Evolutionary conservation across 2,329 filamentous ascomycete species (phyloP), one percentile per base, ranked within the genome.

Genomic region (Pseudocercospora crystallina): DNA sequence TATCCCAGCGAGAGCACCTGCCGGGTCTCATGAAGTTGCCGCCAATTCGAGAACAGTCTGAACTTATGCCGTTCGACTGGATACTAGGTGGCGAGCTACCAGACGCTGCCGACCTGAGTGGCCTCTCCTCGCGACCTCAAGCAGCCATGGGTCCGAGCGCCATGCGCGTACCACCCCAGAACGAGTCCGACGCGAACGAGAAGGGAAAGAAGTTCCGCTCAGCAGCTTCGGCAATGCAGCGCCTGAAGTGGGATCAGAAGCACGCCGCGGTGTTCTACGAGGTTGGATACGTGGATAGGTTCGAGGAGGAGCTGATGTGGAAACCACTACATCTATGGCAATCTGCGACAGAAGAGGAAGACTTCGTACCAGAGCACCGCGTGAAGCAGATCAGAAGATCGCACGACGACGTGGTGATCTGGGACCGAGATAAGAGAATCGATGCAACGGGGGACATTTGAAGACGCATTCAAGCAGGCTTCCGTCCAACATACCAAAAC

Each of bases 311-410:
- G 0, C 68, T 74, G 14, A 69, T 74, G 49, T 79, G 80, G 64
- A 72, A 73, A 9, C 59, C 66, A 8, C 63, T 80, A 2, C 69
- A 72, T 39, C 69, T 67, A n/a, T 81, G 79, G 79, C 51, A 79
- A 59, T 73, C 69, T 13, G 77, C 80, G 41, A 72, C 73, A 30
- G 80, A 78, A 8, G 71, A 81, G 26, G 77, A 81, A 51, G 78
- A 81, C 40, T 81, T 80, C 49, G 80, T 81, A 49, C 79, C 79
- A 2, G 73, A 76, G 56, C 78, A 81, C 65, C 71, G 79, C 2
- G 75, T 82, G 13, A 52, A 77, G 47, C 76, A 78, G 53, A 76
- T 80, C 56, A 76, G 72, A 55, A 69, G 69, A 53, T 71, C 66
- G 13, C 64, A 56, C 5, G 62, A 67, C 33, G 52, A 49, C 5